These are phyloP conservation scores for Phytophthora meadii DNA, from an alignment of 352 stramenopile species.

Conservation along the genomic window DNA sequence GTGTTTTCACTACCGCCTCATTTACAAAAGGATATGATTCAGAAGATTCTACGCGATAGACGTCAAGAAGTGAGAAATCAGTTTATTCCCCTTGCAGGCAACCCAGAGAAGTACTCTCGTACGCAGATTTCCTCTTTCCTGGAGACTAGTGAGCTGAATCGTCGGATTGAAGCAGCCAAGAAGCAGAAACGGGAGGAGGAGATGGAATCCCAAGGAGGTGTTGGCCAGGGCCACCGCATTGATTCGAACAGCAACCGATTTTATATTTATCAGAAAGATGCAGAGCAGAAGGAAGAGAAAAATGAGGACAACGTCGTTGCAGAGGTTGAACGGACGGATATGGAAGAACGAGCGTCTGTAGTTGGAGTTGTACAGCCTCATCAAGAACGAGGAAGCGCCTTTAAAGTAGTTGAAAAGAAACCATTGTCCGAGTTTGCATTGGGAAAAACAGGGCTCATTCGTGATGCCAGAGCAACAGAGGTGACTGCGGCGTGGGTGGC, in stretches of 20 bases:
- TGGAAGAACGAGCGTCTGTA: constrained; percentile 17
- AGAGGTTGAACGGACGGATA: constrained; percentile 27
- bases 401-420: constrained; percentile 36
- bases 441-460: constrained; percentile 9
- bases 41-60: constrained; percentile 87
- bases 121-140: constrained; percentile 97
- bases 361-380: constrained; percentile 9
- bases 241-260: constrained; percentile 80
- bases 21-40: constrained; percentile 94
- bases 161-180: constrained; percentile 68
- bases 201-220: constrained; percentile 44
- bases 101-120: constrained; percentile 95
- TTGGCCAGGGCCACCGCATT: constrained; percentile 68
- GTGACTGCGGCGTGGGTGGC: constrained; percentile 42
- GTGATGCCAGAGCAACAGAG: constrained; percentile 23
- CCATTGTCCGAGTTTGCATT: constrained; percentile 24
- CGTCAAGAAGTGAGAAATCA: constrained; percentile 91
- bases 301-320: constrained; percentile 41
- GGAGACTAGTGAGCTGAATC: constrained; percentile 91
- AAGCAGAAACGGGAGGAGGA: constrained; percentile 63
- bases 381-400: constrained; percentile 37
- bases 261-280: constrained; percentile 72
- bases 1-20: constrained; percentile 90
- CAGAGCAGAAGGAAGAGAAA: constrained; percentile 19
- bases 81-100: constrained; percentile 95